These are phyloP conservation scores for Apiotrichum sp. DNA, from an alignment of 1,284 basidiomycete species.

Conservation along the genomic window DNA sequence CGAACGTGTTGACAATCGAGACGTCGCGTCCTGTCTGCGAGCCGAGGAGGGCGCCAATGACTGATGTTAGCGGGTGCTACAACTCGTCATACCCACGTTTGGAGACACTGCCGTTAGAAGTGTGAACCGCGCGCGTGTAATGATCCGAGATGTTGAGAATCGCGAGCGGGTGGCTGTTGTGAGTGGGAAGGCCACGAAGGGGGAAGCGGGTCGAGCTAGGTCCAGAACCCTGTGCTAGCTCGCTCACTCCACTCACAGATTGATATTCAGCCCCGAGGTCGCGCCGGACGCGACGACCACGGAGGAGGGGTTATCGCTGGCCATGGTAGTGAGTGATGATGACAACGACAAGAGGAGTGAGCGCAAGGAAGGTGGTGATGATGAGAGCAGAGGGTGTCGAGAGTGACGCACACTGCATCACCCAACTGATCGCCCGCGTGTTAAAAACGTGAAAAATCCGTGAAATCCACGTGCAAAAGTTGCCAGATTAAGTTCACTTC, in stretches of 20 bases:
- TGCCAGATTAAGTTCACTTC: no score
- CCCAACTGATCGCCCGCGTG: no score
- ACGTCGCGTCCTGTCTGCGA: conserved; percentile 89
- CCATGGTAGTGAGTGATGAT: not conserved
- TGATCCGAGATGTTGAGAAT: conserved; percentile 97
- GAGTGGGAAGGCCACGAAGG: not conserved
- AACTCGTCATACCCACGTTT: conserved; percentile 4
- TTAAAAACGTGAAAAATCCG: no score
- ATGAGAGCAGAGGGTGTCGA: no score
- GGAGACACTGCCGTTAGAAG: not conserved
- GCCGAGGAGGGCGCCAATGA: conserved; percentile 88
- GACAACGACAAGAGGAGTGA: not conserved
- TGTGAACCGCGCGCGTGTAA: conserved; percentile 63
- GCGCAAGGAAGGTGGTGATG: no score
- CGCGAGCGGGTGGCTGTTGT: conserved; percentile 78
- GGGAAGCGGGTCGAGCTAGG: no score
- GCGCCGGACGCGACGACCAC: conserved; percentile 13
- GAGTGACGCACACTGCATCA: no score
- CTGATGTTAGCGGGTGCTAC: conserved; percentile 47
- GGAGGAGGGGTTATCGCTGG: not conserved
- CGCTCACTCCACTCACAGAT: conserved; percentile 25
- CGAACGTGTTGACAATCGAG: conserved; percentile 94
- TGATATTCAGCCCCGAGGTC: conserved; percentile 40
- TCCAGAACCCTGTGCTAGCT: no score
- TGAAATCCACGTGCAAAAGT: no score